Evolutionary conservation across 768 basidiomycete species (phyloP).

Genomic region (Phaeotremella skinneri): DNA sequence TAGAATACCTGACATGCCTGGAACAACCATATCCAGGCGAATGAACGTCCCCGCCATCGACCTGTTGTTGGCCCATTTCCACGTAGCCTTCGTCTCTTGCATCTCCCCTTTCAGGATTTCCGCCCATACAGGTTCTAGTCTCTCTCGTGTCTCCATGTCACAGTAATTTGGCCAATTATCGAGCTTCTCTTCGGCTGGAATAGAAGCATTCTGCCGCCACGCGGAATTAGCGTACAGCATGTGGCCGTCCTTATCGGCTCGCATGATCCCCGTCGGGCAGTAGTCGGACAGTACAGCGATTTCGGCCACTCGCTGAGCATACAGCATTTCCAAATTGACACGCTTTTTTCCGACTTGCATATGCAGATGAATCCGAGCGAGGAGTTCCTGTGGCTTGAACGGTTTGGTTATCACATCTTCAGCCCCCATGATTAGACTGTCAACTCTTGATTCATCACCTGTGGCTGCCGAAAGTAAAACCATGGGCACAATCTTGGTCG

Average conservation of each 20-base stretch:
- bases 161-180: constrained; percentile 31
- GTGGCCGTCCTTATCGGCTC: constrained; percentile 24
- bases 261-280: constrained; percentile 46
- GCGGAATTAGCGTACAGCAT: constrained; percentile 36
- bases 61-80: constrained; percentile 42
- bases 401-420: constrained; percentile 55
- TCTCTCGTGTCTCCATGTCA: constrained; percentile 17
- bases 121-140: constrained; percentile 21
- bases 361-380: constrained; percentile 54
- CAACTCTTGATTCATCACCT: constrained; percentile 51
- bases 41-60: constrained; percentile 35
- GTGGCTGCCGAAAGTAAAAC: constrained; percentile 51
- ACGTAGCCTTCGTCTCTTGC: constrained; percentile 27
- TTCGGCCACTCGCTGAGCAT: constrained; percentile 33
- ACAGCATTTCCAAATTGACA: constrained; percentile 36
- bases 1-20: constrained; percentile 34
- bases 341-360: constrained; percentile 54
- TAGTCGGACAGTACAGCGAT: constrained; percentile 37
- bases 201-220: constrained; percentile 26
- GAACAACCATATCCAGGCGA: constrained; percentile 31
- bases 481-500: constrained; percentile 42
- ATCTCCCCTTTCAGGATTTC: constrained; percentile 22
- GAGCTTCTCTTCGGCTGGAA: constrained; percentile 16
- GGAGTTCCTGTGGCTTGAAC: constrained; percentile 52
- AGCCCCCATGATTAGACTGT: constrained; percentile 52